Percentiles rank a stretch among this genome's conserved stretches.
Conservation (phyloP, 768 basidiomycete species). For the Butyriboletus loyo region DNA sequence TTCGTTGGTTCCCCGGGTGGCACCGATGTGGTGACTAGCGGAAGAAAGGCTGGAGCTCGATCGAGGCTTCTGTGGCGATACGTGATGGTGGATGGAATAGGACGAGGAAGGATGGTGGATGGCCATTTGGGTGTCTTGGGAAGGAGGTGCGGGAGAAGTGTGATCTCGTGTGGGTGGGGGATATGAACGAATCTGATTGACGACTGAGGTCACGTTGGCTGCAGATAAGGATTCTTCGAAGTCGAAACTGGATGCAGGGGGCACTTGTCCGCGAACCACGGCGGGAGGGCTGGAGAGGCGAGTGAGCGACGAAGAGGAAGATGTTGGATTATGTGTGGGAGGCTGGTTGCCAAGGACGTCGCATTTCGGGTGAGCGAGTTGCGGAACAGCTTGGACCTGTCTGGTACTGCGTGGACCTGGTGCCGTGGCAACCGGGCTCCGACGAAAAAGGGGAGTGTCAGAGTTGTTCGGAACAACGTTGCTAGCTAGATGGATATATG, state of each 20-base stretch:
- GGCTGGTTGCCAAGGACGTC: constrained; percentile 15
- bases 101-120: constrained; percentile 6
- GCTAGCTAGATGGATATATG: constrained; percentile 1
- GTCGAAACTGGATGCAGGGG: constrained; percentile 20
- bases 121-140: constrained; percentile 9
- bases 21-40: constrained; percentile 25
- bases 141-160: constrained; percentile 20
- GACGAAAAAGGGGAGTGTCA: neutral
- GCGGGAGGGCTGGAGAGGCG: constrained; percentile 9
- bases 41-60: constrained; percentile 27
- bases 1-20: constrained; percentile 22
- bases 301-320: neutral
- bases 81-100: constrained; percentile 4
- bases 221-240: constrained; percentile 30
- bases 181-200: constrained; percentile 33
- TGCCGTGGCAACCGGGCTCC: constrained; percentile 21
- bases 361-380: constrained; percentile 9
- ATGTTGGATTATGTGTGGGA: constrained; percentile 1
- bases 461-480: neutral
- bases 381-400: constrained; percentile 5
- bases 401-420: constrained; percentile 1
- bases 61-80: constrained; percentile 21
- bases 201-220: constrained; percentile 29
- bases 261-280: constrained; percentile 24
- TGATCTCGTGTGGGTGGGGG: constrained; percentile 22